A percentile compares a stretch with the other conserved stretches of the same genome.
Evolutionary conservation across 495 filamentous ascomycete genomes (phyloP).

Genomic region (Penicillium argentinense): DNA sequence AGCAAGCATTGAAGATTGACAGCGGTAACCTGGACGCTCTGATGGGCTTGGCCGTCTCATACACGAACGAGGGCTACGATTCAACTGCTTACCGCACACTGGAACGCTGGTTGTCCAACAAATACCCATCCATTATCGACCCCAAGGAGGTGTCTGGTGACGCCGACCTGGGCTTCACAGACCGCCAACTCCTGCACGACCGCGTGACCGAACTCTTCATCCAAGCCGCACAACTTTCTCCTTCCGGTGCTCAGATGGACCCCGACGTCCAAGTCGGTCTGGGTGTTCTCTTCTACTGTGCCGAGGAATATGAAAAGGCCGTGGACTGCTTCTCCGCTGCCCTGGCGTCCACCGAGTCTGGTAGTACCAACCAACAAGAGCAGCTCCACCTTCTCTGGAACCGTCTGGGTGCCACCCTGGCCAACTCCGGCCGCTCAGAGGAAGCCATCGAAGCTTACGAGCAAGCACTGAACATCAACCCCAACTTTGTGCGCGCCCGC

Average conservation of each 20-base stretch:
- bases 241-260: conserved; percentile 87
- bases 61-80: conserved; percentile 99
- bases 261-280: conserved; percentile 97
- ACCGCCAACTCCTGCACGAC: conserved; percentile 86
- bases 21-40: conserved; percentile 82
- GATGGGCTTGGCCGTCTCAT: conserved; percentile 96
- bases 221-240: conserved; percentile 84
- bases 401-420: conserved; percentile 90
- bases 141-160: conserved; percentile 65
- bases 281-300: conserved; percentile 96
- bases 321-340: conserved; percentile 97
- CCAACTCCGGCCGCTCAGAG: conserved; percentile 88
- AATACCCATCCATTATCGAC: conserved; percentile 79
- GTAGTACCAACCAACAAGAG: conserved; percentile 68
- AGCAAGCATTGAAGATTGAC: conserved; percentile 86
- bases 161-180: conserved; percentile 84
- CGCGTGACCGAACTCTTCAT: conserved; percentile 90
- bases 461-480: conserved; percentile 79
- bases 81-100: conserved; percentile 93
- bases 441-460: conserved; percentile 97
- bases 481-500: conserved; percentile 93
- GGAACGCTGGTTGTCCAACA: conserved; percentile 91
- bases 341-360: conserved; percentile 76
- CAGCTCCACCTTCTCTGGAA: conserved; percentile 97
- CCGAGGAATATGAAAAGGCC: conserved; percentile 96